phyloP scores from a whole-genome alignment of 2,329 filamentous ascomycete genomes.

The Pseudogymnoascus sp. region DNA sequence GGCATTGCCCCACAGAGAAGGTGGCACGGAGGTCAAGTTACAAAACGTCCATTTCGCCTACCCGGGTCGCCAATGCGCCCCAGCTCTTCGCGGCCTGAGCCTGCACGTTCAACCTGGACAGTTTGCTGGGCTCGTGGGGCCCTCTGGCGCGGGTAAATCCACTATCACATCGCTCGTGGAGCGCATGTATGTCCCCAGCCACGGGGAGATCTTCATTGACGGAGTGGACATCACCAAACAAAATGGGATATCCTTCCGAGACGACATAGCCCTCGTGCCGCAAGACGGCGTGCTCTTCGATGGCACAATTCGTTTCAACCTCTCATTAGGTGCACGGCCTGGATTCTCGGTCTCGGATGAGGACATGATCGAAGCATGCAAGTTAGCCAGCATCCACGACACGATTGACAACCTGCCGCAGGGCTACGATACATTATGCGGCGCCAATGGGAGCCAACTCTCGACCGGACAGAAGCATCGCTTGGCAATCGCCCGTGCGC shows the following conservation, averaged over 20 bases:
- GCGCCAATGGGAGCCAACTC: constrained; percentile 80
- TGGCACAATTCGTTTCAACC: constrained; percentile 59
- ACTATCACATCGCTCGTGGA: constrained; percentile 61
- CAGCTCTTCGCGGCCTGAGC: constrained; percentile 50
- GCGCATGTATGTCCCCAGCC: constrained; percentile 60
- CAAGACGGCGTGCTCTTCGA: constrained; percentile 68
- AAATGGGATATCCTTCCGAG: constrained; percentile 56
- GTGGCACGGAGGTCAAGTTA: constrained; percentile 47
- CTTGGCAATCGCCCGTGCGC: constrained; percentile 73
- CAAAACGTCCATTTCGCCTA: constrained; percentile 49
- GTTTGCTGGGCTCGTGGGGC: constrained; percentile 63
- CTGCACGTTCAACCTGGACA: constrained; percentile 55
- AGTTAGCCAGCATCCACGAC: constrained; percentile 84
- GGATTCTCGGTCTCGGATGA: constrained; percentile 43
- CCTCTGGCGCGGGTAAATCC: constrained; percentile 66
- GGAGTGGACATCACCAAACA: constrained; percentile 49
- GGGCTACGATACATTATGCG: constrained; percentile 83
- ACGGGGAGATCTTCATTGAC: constrained; percentile 58
- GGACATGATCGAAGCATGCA: constrained; percentile 69
- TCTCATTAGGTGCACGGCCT: constrained; percentile 53
- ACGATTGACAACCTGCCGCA: constrained; percentile 76
- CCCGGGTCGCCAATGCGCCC: constrained; percentile 47
- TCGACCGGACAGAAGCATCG: constrained; percentile 93
- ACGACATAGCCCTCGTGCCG: constrained; percentile 59
- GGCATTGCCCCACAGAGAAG: constrained; percentile 37